These are phyloP conservation scores for Pyracantha coccinea DNA, from an alignment of 331 rosid species.

Conservation along the genomic window DNA sequence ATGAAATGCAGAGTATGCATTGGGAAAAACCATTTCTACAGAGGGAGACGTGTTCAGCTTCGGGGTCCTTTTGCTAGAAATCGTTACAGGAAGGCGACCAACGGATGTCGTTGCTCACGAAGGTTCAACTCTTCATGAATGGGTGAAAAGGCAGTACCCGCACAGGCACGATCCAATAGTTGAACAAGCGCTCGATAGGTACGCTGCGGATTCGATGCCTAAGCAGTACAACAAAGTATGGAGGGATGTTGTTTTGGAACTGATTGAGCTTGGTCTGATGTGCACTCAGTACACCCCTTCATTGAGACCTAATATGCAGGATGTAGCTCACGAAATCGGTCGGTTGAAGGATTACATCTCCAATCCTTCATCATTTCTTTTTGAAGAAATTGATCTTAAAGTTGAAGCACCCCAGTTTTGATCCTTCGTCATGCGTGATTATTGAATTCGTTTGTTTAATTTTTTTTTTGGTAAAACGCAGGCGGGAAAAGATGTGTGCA, in stretches of 20 bases:
- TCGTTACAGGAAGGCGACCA: conserved; percentile 63
- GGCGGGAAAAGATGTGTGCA: too few species aligned
- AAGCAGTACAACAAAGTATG: conserved; percentile 20
- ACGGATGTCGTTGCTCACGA: conserved; percentile 53
- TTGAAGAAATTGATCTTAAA: conserved; percentile 26
- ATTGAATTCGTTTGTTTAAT: not conserved
- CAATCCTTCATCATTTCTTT: conserved; percentile 23
- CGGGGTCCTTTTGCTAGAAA: conserved; percentile 71
- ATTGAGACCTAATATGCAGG: conserved; percentile 69
- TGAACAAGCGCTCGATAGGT: conserved; percentile 44
- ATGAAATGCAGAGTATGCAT: conserved; percentile 59
- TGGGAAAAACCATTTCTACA: conserved; percentile 68
- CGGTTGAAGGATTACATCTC: conserved; percentile 59
- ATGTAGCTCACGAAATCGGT: conserved; percentile 65
- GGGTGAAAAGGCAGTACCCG: conserved; percentile 64
- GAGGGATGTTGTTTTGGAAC: conserved; percentile 53
- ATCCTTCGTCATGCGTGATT: too few species aligned
- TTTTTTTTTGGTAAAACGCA: not conserved
- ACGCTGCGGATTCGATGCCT: conserved; percentile 13
- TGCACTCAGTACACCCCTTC: conserved; percentile 75
- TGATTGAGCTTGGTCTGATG: conserved; percentile 69
- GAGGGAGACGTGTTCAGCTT: conserved; percentile 77
- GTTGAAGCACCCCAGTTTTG: not conserved
- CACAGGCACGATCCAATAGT: conserved; percentile 38
- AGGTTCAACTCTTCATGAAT: conserved; percentile 71